These are phyloP conservation scores for Arctium lappa DNA, from an alignment of 129 eudicot genomes.

Conservation along the genomic window DNA sequence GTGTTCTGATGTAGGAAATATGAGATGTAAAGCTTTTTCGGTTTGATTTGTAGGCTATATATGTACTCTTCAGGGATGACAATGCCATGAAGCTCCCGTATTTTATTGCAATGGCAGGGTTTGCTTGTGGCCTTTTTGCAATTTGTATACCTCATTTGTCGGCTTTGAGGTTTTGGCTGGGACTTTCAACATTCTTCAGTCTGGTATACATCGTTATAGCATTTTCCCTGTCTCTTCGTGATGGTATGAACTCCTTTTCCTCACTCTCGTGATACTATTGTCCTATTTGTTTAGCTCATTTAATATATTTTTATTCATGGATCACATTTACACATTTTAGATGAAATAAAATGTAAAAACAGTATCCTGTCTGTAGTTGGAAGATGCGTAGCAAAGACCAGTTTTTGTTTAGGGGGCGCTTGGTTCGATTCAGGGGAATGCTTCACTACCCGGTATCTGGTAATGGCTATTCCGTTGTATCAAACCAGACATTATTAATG, in stretches of 20 bases:
- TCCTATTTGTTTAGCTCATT: neutral
- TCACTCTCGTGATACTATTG: neutral
- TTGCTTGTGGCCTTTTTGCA: constrained; percentile 79
- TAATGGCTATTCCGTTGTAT: too few relatives aligned
- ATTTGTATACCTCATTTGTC: constrained; percentile 81
- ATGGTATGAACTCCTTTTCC: constrained; percentile 57
- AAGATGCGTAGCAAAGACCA: neutral
- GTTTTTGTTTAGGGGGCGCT: neutral
- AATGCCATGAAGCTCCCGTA: constrained; percentile 72
- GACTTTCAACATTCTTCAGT: constrained; percentile 78
- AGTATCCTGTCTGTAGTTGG: neutral
- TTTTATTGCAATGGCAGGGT: constrained; percentile 68
- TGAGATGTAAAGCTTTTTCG: neutral
- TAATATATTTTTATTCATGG: neutral
- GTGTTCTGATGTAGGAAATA: neutral
- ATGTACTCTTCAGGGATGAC: constrained; percentile 65
- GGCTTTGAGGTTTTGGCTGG: constrained; percentile 78
- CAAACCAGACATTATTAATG: too few relatives aligned
- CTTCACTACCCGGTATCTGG: neutral
- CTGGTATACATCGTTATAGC: constrained; percentile 62
- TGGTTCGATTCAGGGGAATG: neutral
- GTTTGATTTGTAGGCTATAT: constrained; percentile 61
- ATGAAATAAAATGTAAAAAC: neutral
- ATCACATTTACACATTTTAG: neutral
- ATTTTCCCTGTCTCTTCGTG: constrained; percentile 59